These are phyloP conservation scores for Globisporangium ultimum DNA, from an alignment of 352 stramenopile genomes.

Conservation along the genomic window DNA sequence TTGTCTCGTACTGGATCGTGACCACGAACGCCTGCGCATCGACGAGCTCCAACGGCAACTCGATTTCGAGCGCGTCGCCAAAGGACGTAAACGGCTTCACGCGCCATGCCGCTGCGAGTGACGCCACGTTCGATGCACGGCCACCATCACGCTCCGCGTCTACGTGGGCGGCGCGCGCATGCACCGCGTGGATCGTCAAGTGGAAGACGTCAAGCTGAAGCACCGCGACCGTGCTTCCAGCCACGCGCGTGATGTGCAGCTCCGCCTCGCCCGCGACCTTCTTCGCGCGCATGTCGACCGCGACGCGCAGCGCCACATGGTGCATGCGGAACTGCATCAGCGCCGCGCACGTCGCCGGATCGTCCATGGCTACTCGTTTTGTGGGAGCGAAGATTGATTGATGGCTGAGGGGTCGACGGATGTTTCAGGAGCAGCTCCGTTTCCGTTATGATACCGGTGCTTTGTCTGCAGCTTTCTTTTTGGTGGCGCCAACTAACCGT, in stretches of 20 bases:
- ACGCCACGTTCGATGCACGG: not conserved
- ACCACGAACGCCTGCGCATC: slow-evolving; percentile 29
- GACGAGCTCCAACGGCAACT: slow-evolving; percentile 21
- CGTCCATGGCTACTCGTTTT: slow-evolving; percentile 9
- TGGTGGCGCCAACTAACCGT: too few species aligned
- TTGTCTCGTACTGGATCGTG: slow-evolving; percentile 60
- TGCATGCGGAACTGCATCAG: slow-evolving; percentile 47
- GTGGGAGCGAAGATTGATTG: too few species aligned
- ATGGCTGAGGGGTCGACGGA: too few species aligned
- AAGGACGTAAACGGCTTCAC: slow-evolving; percentile 65
- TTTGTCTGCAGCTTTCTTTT: too few species aligned
- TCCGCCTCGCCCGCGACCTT: slow-evolving; percentile 27
- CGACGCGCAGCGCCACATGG: slow-evolving; percentile 46
- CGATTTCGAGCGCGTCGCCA: slow-evolving; percentile 49
- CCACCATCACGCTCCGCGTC: slow-evolving; percentile 14
- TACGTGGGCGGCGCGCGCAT: not conserved
- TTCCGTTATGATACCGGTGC: too few species aligned
- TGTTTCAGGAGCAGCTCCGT: too few species aligned
- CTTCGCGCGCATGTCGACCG: slow-evolving; percentile 37
- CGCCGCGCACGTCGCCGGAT: slow-evolving; percentile 62
- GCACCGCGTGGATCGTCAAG: slow-evolving; percentile 45
- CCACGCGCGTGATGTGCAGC: slow-evolving; percentile 32
- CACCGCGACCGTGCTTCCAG: not conserved
- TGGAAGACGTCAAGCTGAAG: slow-evolving; percentile 66
- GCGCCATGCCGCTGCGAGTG: slow-evolving; percentile 25